Percentiles rank a stretch among this genome's conserved stretches.
phyloP scores from a whole-genome alignment of 2,329 filamentous ascomycete genomes.

The Ceratocystis eucalypticola region DNA sequence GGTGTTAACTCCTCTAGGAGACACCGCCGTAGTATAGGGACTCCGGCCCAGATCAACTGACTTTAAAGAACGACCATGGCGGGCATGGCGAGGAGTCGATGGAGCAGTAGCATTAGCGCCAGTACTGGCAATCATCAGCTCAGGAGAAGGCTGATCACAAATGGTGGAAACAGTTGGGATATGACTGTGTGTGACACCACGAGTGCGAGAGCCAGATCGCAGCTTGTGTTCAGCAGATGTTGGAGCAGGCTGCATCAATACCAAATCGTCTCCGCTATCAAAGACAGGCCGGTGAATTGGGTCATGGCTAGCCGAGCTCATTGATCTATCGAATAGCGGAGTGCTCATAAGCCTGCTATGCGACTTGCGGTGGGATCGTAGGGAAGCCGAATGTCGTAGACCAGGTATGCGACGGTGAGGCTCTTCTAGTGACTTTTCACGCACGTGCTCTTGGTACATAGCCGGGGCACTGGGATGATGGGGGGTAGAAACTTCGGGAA shows the following conservation, averaged over 20 bases:
- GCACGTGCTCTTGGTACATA: slow-evolving; percentile 18
- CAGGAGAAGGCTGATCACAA: background rate
- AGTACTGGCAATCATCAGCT: background rate
- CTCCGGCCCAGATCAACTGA: slow-evolving; percentile 31
- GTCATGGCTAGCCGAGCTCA: background rate
- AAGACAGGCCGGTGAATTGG: slow-evolving; percentile 17
- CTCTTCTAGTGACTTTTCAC: slow-evolving; percentile 17
- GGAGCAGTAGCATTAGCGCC: slow-evolving; percentile 16
- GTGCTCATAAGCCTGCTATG: slow-evolving; percentile 13
- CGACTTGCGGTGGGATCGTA: slow-evolving; percentile 18
- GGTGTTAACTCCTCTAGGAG: slow-evolving; percentile 15
- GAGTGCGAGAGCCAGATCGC: slow-evolving; percentile 15
- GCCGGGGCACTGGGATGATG: slow-evolving; percentile 12
- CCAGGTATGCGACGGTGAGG: slow-evolving; percentile 6
- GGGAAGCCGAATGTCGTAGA: slow-evolving; percentile 15
- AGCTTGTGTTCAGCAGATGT: background rate
- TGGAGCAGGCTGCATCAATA: slow-evolving; percentile 1
- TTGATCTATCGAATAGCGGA: background rate
- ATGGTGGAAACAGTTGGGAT: slow-evolving; percentile 9
- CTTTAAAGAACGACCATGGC: slow-evolving; percentile 34
- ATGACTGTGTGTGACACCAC: slow-evolving; percentile 15
- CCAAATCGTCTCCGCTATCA: slow-evolving; percentile 17
- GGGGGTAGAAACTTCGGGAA: slow-evolving; percentile 22
- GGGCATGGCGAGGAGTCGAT: slow-evolving; percentile 25
- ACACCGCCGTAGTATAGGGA: slow-evolving; percentile 14